These are phyloP conservation scores for Colletotrichum sojae DNA, from an alignment of 2,329 filamentous ascomycete species.

Conservation along the genomic window DNA sequence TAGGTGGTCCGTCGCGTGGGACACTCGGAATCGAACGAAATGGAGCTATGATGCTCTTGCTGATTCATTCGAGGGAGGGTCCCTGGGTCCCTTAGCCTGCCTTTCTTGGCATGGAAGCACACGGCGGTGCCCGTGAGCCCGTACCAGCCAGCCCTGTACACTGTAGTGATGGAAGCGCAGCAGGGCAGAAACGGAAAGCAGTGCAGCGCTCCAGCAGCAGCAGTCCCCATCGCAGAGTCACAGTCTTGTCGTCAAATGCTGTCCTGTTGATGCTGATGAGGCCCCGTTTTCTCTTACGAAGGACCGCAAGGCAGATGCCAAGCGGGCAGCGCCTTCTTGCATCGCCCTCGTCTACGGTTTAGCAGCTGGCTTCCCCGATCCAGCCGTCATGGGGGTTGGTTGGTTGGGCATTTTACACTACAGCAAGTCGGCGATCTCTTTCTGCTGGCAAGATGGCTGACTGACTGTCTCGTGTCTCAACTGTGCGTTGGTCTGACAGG, in stretches of 20 bases:
- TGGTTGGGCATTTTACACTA: background rate
- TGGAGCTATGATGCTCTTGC: conserved; percentile 35
- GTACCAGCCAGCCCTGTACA: background rate
- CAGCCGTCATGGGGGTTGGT: conserved; percentile 4
- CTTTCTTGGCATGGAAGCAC: conserved; percentile 33
- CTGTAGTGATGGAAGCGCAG: background rate
- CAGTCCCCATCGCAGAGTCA: too few species aligned
- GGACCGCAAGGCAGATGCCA: conserved; percentile 29
- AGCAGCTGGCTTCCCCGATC: background rate
- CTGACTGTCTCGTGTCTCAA: conserved; percentile 13
- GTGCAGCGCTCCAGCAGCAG: too few species aligned
- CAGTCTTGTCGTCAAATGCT: too few species aligned
- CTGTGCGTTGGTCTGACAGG: conserved; percentile 14
- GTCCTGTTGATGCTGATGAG: background rate
- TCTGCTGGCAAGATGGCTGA: background rate
- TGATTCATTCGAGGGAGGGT: conserved; percentile 30
- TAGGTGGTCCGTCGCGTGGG: conserved; percentile 30
- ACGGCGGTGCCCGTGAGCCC: background rate
- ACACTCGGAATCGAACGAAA: conserved; percentile 21
- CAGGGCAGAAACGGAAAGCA: background rate
- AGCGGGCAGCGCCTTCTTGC: conserved; percentile 3
- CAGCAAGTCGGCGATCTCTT: background rate
- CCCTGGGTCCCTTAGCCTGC: conserved; percentile 29
- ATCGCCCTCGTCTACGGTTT: background rate
- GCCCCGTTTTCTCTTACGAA: background rate